Conservation (phyloP, 2,329 filamentous ascomycete species). For the Fragosphaeria purpurea region DNA sequence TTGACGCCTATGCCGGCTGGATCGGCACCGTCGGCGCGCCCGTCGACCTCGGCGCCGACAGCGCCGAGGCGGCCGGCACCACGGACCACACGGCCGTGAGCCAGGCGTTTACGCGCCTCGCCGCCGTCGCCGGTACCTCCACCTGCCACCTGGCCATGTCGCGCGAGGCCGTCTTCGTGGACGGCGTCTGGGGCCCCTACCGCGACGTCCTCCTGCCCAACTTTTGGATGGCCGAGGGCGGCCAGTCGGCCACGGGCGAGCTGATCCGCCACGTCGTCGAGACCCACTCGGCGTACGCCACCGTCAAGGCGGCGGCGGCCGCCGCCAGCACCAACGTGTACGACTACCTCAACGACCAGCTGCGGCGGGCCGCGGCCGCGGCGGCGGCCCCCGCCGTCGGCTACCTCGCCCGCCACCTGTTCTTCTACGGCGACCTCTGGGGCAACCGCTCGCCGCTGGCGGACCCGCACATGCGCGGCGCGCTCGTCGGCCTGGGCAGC, state of each 20-base stretch:
- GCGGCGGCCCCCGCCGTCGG: slow-evolving; percentile 70
- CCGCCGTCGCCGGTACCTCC: slow-evolving; percentile 90
- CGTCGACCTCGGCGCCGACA: slow-evolving; percentile 59
- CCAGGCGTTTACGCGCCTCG: slow-evolving; percentile 85
- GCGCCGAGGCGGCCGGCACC: slow-evolving; percentile 53
- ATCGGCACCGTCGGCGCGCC: slow-evolving; percentile 98
- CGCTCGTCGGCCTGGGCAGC: slow-evolving; percentile 68
- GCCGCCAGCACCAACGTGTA: slow-evolving; percentile 86
- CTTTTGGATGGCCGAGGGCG: slow-evolving; percentile 96
- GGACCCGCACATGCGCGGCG: slow-evolving; percentile 85
- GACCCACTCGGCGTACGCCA: slow-evolving; percentile 82
- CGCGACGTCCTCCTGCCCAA: slow-evolving; percentile 83
- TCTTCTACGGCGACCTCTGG: slow-evolving; percentile 97
- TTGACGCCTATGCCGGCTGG: slow-evolving; percentile 97
- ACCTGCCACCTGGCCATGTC: slow-evolving; percentile 98
- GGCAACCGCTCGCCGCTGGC: slow-evolving; percentile 92
- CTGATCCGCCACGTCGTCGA: slow-evolving; percentile 89
- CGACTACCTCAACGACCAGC: slow-evolving; percentile 83
- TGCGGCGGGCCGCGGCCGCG: slow-evolving; percentile 59
- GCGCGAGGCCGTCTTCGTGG: slow-evolving; percentile 81
- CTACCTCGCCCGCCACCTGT: slow-evolving; percentile 85
- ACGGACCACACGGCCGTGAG: slow-evolving; percentile 88
- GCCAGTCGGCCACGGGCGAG: slow-evolving; percentile 92
- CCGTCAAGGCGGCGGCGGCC: slow-evolving; percentile 61
- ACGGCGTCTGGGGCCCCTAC: slow-evolving; percentile 96